Percentiles rank a stretch among this genome's conserved stretches.
These are phyloP conservation scores for Apiospora hydei DNA, from an alignment of 2,329 filamentous ascomycete genomes.

Conservation along the genomic window DNA sequence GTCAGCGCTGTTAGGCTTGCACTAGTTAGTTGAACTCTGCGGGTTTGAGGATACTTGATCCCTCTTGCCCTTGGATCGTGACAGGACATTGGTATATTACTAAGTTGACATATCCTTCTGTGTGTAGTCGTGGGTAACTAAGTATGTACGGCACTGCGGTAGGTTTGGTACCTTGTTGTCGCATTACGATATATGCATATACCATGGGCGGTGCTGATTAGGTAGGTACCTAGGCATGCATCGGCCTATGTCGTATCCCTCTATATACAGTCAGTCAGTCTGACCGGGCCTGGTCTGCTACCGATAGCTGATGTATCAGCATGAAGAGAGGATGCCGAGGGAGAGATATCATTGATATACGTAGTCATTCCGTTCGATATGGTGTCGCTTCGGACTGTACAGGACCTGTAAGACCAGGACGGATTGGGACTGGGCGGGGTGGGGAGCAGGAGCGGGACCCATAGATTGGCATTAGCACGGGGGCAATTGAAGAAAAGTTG, in stretches of 20 bases:
- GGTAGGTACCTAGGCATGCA: neutral
- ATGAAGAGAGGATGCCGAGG: neutral
- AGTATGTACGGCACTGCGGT: too few species aligned
- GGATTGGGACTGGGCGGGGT: neutral
- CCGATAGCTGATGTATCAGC: neutral
- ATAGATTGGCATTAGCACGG: conserved; percentile 18
- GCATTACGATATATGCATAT: neutral
- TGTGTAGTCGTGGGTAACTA: too few species aligned
- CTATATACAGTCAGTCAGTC: neutral
- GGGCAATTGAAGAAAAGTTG: conserved; percentile 16
- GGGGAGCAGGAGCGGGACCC: neutral
- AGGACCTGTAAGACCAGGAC: neutral
- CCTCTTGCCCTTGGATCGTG: too few species aligned
- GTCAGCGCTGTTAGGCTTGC: too few species aligned
- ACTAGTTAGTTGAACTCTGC: too few species aligned
- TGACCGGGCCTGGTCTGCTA: neutral
- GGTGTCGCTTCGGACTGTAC: neutral
- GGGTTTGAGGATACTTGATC: too few species aligned
- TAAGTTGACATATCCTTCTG: too few species aligned
- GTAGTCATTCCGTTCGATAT: too few species aligned
- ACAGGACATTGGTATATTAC: too few species aligned
- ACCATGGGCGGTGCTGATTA: neutral
- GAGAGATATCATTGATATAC: neutral
- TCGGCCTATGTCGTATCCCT: neutral
- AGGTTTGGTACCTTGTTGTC: too few species aligned